Evolutionary conservation across 2,329 filamentous ascomycete genomes (phyloP).

Genomic region (Blastomyces emzantsi): DNA sequence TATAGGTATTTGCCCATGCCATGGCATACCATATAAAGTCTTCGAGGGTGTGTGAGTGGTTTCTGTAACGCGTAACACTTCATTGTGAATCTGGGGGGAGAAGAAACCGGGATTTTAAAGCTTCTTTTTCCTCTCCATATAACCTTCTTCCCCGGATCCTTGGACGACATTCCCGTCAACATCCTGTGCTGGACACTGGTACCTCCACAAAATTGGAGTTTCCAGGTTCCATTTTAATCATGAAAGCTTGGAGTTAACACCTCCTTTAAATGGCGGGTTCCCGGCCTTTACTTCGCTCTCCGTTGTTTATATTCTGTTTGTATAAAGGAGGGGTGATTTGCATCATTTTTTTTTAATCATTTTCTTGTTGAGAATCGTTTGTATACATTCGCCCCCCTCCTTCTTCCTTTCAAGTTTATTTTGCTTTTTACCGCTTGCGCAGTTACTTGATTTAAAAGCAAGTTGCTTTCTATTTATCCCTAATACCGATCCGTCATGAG

Average conservation of each 20-base stretch:
- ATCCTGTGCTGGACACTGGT: neutral
- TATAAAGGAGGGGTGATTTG: neutral
- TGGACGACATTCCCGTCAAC: neutral
- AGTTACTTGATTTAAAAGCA: neutral
- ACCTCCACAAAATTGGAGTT: neutral
- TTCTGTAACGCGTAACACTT: neutral
- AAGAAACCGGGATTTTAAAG: neutral
- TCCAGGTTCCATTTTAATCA: neutral
- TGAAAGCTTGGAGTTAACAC: neutral
- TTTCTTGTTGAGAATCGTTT: neutral
- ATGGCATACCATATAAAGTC: neutral
- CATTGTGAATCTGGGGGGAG: neutral
- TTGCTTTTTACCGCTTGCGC: neutral
- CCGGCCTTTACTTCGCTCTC: neutral
- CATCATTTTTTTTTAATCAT: neutral
- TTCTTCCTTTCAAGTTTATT: neutral
- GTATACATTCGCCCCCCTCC: neutral
- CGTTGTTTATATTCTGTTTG: neutral
- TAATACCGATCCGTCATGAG: conserved; percentile 8
- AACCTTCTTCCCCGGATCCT: neutral
- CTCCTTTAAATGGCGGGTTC: neutral
- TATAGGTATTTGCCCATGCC: too few relatives aligned
- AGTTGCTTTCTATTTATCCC: neutral
- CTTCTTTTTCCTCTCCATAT: neutral
- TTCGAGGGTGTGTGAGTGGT: neutral